Evolutionary conservation across 164 flowering plant genomes (phyloP), one percentile per base, ranked within the genome.

Genomic region (Kingdonia uniflora): DNA sequence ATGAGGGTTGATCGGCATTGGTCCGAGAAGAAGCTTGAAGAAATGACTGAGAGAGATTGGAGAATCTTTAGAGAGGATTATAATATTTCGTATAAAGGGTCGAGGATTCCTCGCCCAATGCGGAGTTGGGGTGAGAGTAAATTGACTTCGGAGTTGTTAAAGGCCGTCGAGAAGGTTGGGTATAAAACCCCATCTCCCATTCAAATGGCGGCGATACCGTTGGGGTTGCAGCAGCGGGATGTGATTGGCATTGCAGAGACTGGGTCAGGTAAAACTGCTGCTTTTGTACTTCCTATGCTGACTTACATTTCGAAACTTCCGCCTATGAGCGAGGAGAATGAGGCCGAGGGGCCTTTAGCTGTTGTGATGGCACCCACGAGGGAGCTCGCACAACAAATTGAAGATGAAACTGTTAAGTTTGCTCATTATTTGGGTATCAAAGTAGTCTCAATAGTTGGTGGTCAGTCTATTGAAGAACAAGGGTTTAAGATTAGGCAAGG

Each of bases 361-460:
- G 95, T 89, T 41, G 95, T 89, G 1, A 79, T 86, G 87, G 97
- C 97, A 0, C 97, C 97, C 11, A 89, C 97, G 2, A 72, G 97
- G 19, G 97, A 89, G 52, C 85, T 89, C 35, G 95, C 97, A 0
- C 90, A 84, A 67, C 97, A 86, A 57, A 87, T 90, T 70, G 94
- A 86, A 68, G 95, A 89, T 2, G 97, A 86, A 63, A 84, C 94
- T 7, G 76, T 78, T 10, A 90, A 86, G 50, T 86, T 89, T 65
- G 95, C 95, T 0, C 84, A 82, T 45, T 79, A 80, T 58, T 53
- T 84, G 76, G 94, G 87, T 1, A 79, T 86, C 20, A 82, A 76
- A 51, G 95, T 90, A 14, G 91, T 86, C 25, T 84, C 88, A 0
- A 72, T 86, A 66, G 95, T 86, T 48, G 97, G 95, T 56, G 97